These are phyloP conservation scores for Aspergillus glaucus DNA, from an alignment of 2,329 filamentous ascomycete genomes.

Conservation along the genomic window DNA sequence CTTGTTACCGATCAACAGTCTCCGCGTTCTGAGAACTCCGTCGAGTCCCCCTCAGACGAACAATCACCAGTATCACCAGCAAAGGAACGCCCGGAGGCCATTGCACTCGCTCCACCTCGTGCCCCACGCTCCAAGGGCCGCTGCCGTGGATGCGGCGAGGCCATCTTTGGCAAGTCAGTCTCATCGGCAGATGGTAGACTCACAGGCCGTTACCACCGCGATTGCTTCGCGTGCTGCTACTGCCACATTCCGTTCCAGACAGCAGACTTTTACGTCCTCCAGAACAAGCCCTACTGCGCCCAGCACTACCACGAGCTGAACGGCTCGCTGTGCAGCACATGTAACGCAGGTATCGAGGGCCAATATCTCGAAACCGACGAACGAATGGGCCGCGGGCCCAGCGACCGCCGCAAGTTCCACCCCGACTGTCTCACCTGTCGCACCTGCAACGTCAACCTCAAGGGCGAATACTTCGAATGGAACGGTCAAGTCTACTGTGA, in stretches of 20 bases:
- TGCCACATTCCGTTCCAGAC: conserved; percentile 78
- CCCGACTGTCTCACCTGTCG: conserved; percentile 77
- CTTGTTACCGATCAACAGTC: conserved; percentile 16
- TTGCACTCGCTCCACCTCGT: conserved; percentile 34
- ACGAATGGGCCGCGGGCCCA: conserved; percentile 24
- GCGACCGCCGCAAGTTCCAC: conserved; percentile 67
- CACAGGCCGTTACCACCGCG: conserved; percentile 89
- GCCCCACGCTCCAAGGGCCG: conserved; percentile 56
- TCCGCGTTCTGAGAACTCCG: neutral
- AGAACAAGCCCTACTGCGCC: conserved; percentile 83
- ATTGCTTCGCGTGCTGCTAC: conserved; percentile 85
- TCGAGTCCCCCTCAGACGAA: neutral
- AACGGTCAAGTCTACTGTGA: conserved; percentile 77
- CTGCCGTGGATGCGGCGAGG: conserved; percentile 73
- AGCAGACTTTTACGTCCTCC: conserved; percentile 83
- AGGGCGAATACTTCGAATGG: conserved; percentile 87
- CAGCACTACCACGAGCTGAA: conserved; percentile 91
- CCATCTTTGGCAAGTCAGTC: conserved; percentile 84
- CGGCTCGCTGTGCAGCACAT: conserved; percentile 73
- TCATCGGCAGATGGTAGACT: conserved; percentile 88
- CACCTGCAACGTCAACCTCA: conserved; percentile 63
- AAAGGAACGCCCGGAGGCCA: conserved; percentile 25
- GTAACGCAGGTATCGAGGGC: conserved; percentile 82
- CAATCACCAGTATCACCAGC: conserved; percentile 1
- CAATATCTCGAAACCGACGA: conserved; percentile 80